phyloP scores from a whole-genome alignment of 2,329 filamentous ascomycete genomes.

The Trichoderma citrinoviride region DNA sequence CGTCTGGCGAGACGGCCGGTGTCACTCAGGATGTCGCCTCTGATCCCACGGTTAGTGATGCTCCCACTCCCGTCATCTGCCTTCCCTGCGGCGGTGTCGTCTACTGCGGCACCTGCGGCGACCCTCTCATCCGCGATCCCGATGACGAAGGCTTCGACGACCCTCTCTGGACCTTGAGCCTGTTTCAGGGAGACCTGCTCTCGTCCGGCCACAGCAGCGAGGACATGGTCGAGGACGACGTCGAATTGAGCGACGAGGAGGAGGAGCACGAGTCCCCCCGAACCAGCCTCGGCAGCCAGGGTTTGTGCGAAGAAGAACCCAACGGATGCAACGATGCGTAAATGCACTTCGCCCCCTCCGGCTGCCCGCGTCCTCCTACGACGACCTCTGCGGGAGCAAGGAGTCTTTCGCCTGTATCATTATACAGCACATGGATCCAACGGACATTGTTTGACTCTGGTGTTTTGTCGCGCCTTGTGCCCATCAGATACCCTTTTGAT shows the following conservation, averaged over 20 bases:
- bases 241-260: conserved; percentile 23
- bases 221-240: conserved; percentile 33
- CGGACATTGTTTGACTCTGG: too few relatives aligned
- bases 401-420: conserved; percentile 15
- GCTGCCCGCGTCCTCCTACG: too few relatives aligned
- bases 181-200: conserved; percentile 33
- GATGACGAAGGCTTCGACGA: conserved; percentile 20
- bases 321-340: too few relatives aligned
- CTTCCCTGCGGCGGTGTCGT: conserved; percentile 47
- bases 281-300: too few relatives aligned
- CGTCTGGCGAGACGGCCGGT: conserved; percentile 91
- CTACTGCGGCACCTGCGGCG: conserved; percentile 42
- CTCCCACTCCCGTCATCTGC: conserved; percentile 44
- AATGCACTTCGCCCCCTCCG: too few relatives aligned
- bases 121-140: conserved; percentile 27
- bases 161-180: conserved; percentile 28
- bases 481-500: too few relatives aligned
- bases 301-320: too few relatives aligned
- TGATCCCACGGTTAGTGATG: conserved; percentile 91
- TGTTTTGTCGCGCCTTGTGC: too few relatives aligned
- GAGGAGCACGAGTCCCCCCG: conserved; percentile 3
- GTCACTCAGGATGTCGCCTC: conserved; percentile 96
- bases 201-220: conserved; percentile 39
- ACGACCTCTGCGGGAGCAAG: conserved; percentile 20
- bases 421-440: too few relatives aligned